Conservation (phyloP, 2,329 filamentous ascomycete species). For the Cordyceps javanica region DNA sequence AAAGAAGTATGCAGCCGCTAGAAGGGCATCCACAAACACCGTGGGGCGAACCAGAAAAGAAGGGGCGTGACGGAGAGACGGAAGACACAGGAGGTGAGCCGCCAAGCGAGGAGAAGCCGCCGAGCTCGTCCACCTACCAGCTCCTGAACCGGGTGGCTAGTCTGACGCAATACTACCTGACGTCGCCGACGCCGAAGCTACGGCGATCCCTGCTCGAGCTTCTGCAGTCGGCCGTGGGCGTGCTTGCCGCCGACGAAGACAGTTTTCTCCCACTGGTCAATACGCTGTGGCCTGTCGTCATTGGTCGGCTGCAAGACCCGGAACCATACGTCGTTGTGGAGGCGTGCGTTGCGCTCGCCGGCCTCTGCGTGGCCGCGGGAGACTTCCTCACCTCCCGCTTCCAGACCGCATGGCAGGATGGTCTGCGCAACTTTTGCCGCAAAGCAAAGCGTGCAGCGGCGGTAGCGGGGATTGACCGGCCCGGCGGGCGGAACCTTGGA, state of each 20-base stretch:
- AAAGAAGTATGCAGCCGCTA: constrained; percentile 23
- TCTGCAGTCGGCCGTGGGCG: constrained; percentile 63
- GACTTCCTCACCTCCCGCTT: constrained; percentile 76
- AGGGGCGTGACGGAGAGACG: constrained; percentile 23
- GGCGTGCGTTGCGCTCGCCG: constrained; percentile 61
- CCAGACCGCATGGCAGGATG: constrained; percentile 61
- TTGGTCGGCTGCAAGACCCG: constrained; percentile 58
- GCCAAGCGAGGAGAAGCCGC: constrained; percentile 39
- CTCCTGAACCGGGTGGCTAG: constrained; percentile 75
- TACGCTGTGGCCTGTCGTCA: constrained; percentile 79
- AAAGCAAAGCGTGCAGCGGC: constrained; percentile 36
- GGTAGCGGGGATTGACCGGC: neutral
- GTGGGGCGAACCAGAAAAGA: constrained; percentile 33
- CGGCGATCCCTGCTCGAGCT: constrained; percentile 73
- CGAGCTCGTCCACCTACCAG: constrained; percentile 73
- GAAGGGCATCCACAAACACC: constrained; percentile 28
- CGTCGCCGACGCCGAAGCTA: constrained; percentile 73
- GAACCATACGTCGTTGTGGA: constrained; percentile 65
- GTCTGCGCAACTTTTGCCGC: constrained; percentile 45
- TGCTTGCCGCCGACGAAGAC: constrained; percentile 70
- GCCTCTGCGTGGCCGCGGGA: constrained; percentile 66
- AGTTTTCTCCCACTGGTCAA: constrained; percentile 86
- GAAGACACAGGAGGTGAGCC: constrained; percentile 24
- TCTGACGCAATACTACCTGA: constrained; percentile 85
- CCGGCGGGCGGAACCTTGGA: constrained; percentile 1